Conservation (phyloP, 495 filamentous ascomycete genomes). For the Penicillium herquei region DNA sequence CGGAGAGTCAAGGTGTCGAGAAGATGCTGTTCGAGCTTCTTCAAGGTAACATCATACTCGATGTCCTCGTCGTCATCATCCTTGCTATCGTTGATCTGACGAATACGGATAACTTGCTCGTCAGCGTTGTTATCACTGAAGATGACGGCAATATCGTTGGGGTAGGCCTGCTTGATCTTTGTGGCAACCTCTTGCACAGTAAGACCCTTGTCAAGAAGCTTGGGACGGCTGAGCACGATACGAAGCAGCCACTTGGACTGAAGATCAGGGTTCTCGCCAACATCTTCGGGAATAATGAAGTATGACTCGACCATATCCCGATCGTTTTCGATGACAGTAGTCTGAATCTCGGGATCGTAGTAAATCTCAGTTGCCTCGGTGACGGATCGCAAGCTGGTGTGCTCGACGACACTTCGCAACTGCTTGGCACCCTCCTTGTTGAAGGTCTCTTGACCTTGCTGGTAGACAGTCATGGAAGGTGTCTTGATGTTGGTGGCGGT, state of each 20-base stretch:
- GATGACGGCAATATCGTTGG: slow-evolving; percentile 84
- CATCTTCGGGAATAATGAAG: slow-evolving; percentile 90
- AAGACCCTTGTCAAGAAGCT: slow-evolving; percentile 91
- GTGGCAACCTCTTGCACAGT: slow-evolving; percentile 89
- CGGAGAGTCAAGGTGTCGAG: slow-evolving; percentile 86
- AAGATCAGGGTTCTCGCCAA: slow-evolving; percentile 61
- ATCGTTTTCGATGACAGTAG: slow-evolving; percentile 83
- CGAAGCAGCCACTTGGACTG: slow-evolving; percentile 96
- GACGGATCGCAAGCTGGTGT: slow-evolving; percentile 91
- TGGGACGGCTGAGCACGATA: slow-evolving; percentile 87
- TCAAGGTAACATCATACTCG: slow-evolving; percentile 86
- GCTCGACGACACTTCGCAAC: slow-evolving; percentile 84
- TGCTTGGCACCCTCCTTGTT: slow-evolving; percentile 80
- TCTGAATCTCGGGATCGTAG: slow-evolving; percentile 89
- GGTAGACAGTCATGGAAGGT: slow-evolving; percentile 93
- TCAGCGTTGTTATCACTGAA: slow-evolving; percentile 99
- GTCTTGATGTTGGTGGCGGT: slow-evolving; percentile 98
- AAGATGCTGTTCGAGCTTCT: slow-evolving; percentile 85
- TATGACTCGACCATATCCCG: slow-evolving; percentile 94
- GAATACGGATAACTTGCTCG: slow-evolving; percentile 89
- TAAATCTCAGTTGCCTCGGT: slow-evolving; percentile 92
- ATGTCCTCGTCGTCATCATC: slow-evolving; percentile 77
- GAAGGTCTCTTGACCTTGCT: slow-evolving; percentile 53
- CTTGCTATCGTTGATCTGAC: slow-evolving; percentile 68
- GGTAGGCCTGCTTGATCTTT: slow-evolving; percentile 82